Percentiles rank a stretch among this genome's conserved stretches.
phyloP scores from a whole-genome alignment of 306 rosid species.

The Biancaea sappan region DNA sequence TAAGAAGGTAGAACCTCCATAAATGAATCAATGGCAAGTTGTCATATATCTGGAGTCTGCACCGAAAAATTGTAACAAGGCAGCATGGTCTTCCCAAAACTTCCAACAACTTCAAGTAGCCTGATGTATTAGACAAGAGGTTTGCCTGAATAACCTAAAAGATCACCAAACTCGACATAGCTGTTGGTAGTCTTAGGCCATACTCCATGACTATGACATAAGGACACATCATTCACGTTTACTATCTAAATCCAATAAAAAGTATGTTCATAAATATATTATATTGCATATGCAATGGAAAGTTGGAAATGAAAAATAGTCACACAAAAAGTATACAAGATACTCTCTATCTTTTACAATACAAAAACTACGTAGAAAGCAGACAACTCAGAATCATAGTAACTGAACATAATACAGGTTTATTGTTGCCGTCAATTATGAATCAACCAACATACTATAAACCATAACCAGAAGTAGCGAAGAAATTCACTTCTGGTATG shows the following conservation, averaged over 20 bases:
- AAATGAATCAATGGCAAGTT: constrained; percentile 5
- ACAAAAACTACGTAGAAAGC: neutral
- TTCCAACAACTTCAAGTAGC: constrained; percentile 6
- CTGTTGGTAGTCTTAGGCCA: neutral
- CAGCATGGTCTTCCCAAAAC: constrained; percentile 4
- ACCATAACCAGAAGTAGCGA: constrained; percentile 17
- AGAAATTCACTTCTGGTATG: neutral
- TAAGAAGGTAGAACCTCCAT: neutral
- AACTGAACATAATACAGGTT: neutral
- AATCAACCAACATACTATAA: neutral
- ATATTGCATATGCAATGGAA: neutral
- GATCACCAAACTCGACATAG: constrained; percentile 1
- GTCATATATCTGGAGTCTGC: constrained; percentile 23
- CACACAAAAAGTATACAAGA: neutral
- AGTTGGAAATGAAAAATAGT: neutral
- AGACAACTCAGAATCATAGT: neutral
- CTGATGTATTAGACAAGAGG: neutral
- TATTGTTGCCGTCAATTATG: constrained; percentile 5
- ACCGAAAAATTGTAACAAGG: constrained; percentile 10
- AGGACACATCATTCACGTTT: too few species aligned
- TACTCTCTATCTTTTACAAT: neutral
- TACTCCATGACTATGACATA: neutral
- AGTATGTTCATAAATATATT: neutral
- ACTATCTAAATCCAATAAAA: neutral
- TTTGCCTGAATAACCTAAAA: constrained; percentile 7